A percentile compares a stretch with the other conserved stretches of the same genome.
Evolutionary conservation across 176 grass and related monocot genomes (phyloP).

Genomic region (Carex pumila): DNA sequence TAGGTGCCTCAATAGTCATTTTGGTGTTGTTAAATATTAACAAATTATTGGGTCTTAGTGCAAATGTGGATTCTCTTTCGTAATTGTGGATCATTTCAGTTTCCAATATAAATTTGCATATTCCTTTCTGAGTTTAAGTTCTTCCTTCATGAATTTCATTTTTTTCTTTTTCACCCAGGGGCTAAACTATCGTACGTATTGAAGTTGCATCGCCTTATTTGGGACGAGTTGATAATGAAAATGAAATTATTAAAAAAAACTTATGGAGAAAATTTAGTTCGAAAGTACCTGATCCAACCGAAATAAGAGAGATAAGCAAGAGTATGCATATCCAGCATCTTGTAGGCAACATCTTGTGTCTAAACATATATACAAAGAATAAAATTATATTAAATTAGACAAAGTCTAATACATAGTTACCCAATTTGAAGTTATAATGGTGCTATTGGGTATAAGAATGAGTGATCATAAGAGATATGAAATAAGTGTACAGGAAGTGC

Average conservation of each 20-base stretch:
- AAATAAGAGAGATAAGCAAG: conserved; percentile 30
- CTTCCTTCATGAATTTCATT: background rate
- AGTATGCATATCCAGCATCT: conserved; percentile 40
- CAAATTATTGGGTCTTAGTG: background rate
- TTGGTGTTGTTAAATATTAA: background rate
- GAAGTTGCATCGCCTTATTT: background rate
- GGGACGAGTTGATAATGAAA: background rate
- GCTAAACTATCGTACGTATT: conserved; percentile 22
- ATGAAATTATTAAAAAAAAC: background rate
- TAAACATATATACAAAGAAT: conserved; percentile 4
- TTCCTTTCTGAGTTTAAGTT: background rate
- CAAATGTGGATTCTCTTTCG: background rate
- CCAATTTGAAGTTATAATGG: background rate
- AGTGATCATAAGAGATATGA: background rate
- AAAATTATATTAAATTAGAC: background rate
- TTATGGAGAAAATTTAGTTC: background rate
- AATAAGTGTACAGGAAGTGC: background rate
- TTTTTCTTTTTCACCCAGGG: background rate
- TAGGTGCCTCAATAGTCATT: background rate
- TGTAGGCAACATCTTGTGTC: conserved; percentile 33
- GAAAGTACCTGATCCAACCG: conserved; percentile 41
- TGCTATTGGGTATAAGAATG: background rate
- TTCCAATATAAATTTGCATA: background rate
- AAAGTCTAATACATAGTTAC: conserved; percentile 6
- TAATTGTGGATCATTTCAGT: background rate